Conservation (phyloP, 441 rosid genomes). For the Syzygium malaccense region DNA sequence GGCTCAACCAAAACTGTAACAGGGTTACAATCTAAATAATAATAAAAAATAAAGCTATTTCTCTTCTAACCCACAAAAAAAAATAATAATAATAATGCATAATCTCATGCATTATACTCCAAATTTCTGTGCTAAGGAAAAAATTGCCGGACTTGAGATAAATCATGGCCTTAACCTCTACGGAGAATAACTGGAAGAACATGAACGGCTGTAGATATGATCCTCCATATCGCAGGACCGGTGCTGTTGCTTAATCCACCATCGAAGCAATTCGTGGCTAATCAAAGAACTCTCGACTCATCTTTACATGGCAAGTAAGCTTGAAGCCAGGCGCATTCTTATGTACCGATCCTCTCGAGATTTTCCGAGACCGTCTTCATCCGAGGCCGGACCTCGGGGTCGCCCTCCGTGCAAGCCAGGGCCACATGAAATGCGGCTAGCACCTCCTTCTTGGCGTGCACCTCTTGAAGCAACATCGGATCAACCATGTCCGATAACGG, state of each 20-base stretch:
- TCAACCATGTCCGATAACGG: conserved; percentile 90
- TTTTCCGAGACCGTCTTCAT: conserved; percentile 89
- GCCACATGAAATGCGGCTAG: conserved; percentile 77
- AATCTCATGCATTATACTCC: not conserved
- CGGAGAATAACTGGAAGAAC: not conserved
- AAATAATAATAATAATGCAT: not conserved
- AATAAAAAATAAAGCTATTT: conserved; percentile 16
- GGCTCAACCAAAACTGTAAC: conserved; percentile 2
- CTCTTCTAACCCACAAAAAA: not conserved
- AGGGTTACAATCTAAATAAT: conserved; percentile 16
- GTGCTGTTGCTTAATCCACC: not conserved
- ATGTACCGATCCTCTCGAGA: conserved; percentile 58
- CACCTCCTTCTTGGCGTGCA: conserved; percentile 88
- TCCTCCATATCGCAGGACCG: not conserved
- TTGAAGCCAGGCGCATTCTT: not conserved
- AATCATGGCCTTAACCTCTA: not conserved
- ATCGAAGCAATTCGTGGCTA: not conserved
- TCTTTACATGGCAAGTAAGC: not conserved
- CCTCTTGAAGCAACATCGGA: conserved; percentile 74
- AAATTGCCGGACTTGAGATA: not conserved
- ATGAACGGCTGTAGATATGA: not conserved
- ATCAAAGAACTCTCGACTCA: not conserved
- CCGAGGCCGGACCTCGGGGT: conserved; percentile 86
- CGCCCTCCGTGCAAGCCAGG: conserved; percentile 73
- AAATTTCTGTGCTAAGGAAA: not conserved